Percentiles rank a stretch among this genome's conserved stretches.
phyloP scores from a whole-genome alignment of 1,284 basidiomycete species.

The Cryptococcus sp. region DNA sequence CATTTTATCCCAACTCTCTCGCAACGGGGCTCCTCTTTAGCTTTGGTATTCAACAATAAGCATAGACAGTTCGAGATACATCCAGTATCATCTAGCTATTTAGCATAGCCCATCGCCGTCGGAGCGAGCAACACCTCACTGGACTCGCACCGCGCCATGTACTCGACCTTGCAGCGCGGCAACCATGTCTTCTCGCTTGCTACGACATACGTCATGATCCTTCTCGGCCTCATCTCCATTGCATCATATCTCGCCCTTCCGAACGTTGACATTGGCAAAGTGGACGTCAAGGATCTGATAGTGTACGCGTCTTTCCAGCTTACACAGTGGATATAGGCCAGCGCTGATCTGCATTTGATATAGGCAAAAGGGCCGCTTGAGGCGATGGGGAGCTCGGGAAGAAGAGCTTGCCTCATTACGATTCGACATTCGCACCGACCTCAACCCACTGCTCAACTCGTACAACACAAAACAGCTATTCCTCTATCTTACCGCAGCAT shows the following conservation, averaged over 20 bases:
- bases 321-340: neutral
- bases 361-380: conserved; percentile 41
- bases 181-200: conserved; percentile 51
- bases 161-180: conserved; percentile 49
- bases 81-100: neutral
- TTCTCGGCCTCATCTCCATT: conserved; percentile 49
- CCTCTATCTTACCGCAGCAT: conserved; percentile 51
- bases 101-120: neutral
- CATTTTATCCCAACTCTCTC: conserved; percentile 18
- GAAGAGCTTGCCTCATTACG: conserved; percentile 49
- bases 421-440: conserved; percentile 52
- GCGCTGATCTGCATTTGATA: neutral
- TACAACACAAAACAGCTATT: conserved; percentile 56
- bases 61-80: neutral
- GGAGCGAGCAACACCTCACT: neutral
- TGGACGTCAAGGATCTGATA: conserved; percentile 48
- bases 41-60: neutral
- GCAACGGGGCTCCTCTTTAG: neutral
- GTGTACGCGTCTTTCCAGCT: conserved; percentile 37
- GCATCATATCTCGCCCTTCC: conserved; percentile 45
- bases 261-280: conserved; percentile 30
- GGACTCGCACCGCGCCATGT: conserved; percentile 36
- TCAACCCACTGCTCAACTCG: conserved; percentile 48
- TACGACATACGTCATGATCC: conserved; percentile 50
- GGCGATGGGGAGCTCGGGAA: conserved; percentile 39